Evolutionary conservation across 257 asterid genomes (phyloP).

Genomic region (Jasminum sambac): DNA sequence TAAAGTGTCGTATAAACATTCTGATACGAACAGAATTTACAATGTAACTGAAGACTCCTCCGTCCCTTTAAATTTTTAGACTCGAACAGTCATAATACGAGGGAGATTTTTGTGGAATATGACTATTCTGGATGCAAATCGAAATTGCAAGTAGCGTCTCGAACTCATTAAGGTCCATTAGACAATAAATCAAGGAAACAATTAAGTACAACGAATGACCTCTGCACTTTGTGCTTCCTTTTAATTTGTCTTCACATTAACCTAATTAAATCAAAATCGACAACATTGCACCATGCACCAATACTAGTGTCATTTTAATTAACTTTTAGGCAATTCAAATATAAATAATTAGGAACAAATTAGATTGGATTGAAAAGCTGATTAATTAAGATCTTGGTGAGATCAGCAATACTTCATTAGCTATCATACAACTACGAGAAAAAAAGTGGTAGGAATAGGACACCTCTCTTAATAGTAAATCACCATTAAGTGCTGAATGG

Average conservation of each 20-base stretch:
- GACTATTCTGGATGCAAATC: not conserved
- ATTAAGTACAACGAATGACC: not conserved
- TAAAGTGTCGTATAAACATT: no score
- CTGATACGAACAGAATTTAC: no score
- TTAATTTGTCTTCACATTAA: not conserved
- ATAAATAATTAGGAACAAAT: not conserved
- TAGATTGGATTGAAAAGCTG: conserved; percentile 9
- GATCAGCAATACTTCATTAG: conserved; percentile 9
- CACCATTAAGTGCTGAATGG: not conserved
- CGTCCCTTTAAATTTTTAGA: no score
- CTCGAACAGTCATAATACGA: no score
- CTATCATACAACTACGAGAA: not conserved
- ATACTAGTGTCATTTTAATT: not conserved
- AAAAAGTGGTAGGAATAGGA: not conserved
- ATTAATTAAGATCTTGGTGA: conserved; percentile 14
- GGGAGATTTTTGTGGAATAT: not conserved
- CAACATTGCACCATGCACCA: not conserved
- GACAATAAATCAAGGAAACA: not conserved
- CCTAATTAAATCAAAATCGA: not conserved
- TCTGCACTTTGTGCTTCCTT: not conserved
- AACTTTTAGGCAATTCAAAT: not conserved
- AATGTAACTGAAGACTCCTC: no score
- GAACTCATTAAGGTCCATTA: not conserved
- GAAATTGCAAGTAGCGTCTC: not conserved
- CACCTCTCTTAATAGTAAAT: not conserved